Evolutionary conservation across 768 basidiomycete species (phyloP).

Genomic region (Gymnopilus dilepis): DNA sequence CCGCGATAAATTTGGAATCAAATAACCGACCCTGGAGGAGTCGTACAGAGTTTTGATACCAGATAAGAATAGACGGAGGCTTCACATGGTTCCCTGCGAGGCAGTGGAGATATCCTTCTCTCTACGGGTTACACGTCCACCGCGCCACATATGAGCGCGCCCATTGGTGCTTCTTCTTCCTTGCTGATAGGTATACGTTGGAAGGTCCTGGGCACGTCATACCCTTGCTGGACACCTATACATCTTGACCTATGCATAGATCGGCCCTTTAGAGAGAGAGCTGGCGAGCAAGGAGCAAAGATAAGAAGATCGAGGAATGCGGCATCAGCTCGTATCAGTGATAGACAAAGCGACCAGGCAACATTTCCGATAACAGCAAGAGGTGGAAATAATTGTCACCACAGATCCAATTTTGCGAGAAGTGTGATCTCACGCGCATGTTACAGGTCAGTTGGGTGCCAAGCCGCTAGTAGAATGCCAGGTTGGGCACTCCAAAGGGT

Average conservation of each 20-base stretch:
- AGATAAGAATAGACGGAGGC: neutral
- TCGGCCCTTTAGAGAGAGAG: neutral
- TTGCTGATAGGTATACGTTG: neutral
- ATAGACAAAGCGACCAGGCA: conserved; percentile 1
- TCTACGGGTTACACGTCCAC: conserved; percentile 1
- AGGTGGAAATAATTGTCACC: neutral
- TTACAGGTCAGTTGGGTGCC: neutral
- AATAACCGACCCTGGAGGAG: neutral
- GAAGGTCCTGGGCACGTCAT: neutral
- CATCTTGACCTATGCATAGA: neutral
- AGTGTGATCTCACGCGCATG: neutral
- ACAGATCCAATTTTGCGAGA: neutral
- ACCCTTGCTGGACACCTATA: neutral
- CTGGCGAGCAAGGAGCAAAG: neutral
- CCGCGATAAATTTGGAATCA: conserved; percentile 5
- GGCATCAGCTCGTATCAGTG: neutral
- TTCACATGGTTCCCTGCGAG: conserved; percentile 3
- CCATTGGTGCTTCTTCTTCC: neutral
- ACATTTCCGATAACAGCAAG: conserved; percentile 1
- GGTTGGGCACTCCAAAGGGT: neutral
- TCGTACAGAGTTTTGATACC: neutral
- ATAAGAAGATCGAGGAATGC: conserved; percentile 1
- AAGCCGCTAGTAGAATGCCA: neutral
- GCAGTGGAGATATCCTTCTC: neutral
- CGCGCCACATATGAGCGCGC: conserved; percentile 4